Conservation (phyloP, 106 monocot genomes). For the Narthecium ossifragum region DNA sequence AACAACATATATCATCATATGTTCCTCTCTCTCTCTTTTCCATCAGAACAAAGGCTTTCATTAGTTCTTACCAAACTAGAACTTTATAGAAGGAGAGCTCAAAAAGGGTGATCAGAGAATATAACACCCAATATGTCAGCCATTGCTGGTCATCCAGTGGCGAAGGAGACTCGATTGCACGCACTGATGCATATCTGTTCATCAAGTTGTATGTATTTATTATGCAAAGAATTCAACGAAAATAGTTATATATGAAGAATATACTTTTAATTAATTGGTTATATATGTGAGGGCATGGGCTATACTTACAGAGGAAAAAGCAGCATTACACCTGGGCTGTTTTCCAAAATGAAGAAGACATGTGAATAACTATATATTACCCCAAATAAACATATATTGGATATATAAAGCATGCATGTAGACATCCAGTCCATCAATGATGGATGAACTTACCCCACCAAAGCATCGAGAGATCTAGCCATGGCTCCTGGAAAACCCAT, state of each 20-base stretch:
- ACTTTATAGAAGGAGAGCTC: slow-evolving; percentile 79
- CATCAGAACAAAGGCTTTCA: not conserved
- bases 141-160: slow-evolving; percentile 93
- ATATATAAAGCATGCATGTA: not conserved
- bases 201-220: too few species aligned
- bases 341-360: not conserved
- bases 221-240: not conserved
- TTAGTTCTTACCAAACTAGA: slow-evolving; percentile 48
- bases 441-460: slow-evolving; percentile 49
- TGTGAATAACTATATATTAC: not conserved
- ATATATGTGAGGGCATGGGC: not conserved
- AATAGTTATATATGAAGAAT: not conserved
- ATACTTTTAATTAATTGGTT: not conserved
- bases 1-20: not conserved
- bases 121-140: slow-evolving; percentile 96
- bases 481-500: slow-evolving; percentile 66
- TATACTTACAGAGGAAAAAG: slow-evolving; percentile 85
- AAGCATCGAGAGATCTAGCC: slow-evolving; percentile 41
- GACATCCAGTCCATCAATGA: too few species aligned
- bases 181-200: slow-evolving; percentile 76
- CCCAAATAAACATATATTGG: not conserved
- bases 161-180: slow-evolving; percentile 89
- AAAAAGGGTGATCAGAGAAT: slow-evolving; percentile 79
- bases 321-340: slow-evolving; percentile 80
- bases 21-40: not conserved